Conservation (phyloP, 345 rosid genomes). For the Brassica nigra region DNA sequence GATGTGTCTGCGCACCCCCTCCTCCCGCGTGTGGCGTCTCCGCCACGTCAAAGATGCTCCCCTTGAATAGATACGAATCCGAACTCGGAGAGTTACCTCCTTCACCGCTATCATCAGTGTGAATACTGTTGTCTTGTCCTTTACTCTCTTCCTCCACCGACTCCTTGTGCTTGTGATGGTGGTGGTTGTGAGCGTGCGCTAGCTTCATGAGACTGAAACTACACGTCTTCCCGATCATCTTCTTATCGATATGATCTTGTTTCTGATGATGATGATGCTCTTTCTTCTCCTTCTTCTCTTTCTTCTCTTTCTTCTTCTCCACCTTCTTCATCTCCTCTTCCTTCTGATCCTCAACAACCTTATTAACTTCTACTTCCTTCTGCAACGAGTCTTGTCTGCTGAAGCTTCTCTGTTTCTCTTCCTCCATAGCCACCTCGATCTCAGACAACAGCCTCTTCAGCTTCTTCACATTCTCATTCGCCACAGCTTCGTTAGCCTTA, state of each 20-base stretch:
- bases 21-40: conserved; percentile 50
- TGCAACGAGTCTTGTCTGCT: conserved; percentile 39
- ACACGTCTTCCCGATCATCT: conserved; percentile 47
- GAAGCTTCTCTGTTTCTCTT: conserved; percentile 31
- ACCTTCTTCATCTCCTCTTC: conserved; percentile 25
- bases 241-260: conserved; percentile 33
- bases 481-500: conserved; percentile 57
- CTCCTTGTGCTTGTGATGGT: conserved; percentile 42
- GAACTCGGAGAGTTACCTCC: conserved; percentile 28
- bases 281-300: not conserved
- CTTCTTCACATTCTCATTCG: conserved; percentile 59
- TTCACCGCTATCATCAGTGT: conserved; percentile 24
- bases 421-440: conserved; percentile 39
- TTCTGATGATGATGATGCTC: not conserved
- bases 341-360: conserved; percentile 26
- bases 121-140: not conserved
- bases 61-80: conserved; percentile 55
- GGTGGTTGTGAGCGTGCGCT: conserved; percentile 31
- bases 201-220: conserved; percentile 58
- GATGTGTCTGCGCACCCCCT: conserved; percentile 32
- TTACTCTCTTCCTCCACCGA: conserved; percentile 34
- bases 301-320: conserved; percentile 37
- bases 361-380: conserved; percentile 36
- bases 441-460: conserved; percentile 57
- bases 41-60: conserved; percentile 60